Conservation (phyloP, 352 stramenopile genomes). For the Halophytophthora polymorphica region DNA sequence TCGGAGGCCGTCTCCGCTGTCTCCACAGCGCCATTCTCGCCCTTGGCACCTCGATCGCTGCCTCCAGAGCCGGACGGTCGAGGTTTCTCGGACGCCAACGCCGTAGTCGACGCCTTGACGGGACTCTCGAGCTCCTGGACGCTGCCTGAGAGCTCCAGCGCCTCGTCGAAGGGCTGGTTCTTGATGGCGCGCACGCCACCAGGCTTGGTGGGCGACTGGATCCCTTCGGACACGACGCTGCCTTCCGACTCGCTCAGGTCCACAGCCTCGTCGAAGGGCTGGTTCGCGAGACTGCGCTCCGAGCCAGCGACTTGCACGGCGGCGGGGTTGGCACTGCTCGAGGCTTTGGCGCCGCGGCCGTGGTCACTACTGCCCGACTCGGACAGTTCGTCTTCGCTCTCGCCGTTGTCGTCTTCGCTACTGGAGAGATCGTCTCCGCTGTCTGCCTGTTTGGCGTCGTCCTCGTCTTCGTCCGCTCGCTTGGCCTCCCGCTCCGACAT, state of each 20-base stretch:
- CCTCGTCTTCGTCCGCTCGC: constrained; percentile 51
- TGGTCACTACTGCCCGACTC: constrained; percentile 59
- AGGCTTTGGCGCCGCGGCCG: constrained; percentile 27
- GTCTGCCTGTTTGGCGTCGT: constrained; percentile 34
- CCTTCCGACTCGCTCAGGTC: constrained; percentile 84
- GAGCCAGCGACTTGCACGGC: constrained; percentile 23
- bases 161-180: constrained; percentile 82
- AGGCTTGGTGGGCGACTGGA: constrained; percentile 62
- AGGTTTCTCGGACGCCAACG: constrained; percentile 14
- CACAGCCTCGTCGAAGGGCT: constrained; percentile 86
- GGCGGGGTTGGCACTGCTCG: constrained; percentile 1
- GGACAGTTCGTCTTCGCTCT: constrained; percentile 69
- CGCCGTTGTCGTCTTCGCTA: constrained; percentile 39
- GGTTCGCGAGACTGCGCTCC: constrained; percentile 62
- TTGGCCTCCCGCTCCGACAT: constrained; percentile 72
- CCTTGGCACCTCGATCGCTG: constrained; percentile 6
- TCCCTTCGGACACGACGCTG: constrained; percentile 39
- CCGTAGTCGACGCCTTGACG: constrained; percentile 19
- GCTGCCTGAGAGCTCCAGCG: constrained; percentile 77
- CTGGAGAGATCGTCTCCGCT: constrained; percentile 57
- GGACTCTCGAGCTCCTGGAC: constrained; percentile 74
- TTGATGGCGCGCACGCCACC: constrained; percentile 35
- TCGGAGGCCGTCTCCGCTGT: constrained; percentile 36
- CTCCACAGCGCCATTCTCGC: not conserved
- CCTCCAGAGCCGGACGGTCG: not conserved